phyloP scores from a whole-genome alignment of 2,329 filamentous ascomycete species.

The Penicillium capsulatum region DNA sequence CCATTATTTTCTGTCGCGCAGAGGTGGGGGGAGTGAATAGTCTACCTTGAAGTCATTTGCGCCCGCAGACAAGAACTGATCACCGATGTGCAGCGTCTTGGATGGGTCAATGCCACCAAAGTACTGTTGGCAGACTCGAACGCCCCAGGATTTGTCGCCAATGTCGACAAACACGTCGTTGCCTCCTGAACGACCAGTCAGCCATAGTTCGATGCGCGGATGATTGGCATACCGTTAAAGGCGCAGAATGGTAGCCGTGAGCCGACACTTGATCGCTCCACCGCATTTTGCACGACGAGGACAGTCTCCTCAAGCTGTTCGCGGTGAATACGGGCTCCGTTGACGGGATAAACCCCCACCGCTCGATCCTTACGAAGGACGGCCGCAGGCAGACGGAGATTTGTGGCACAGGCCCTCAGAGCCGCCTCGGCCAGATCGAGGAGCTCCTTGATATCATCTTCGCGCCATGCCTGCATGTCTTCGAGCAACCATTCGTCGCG shows the following conservation, averaged over 20 bases:
- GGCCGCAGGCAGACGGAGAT: conserved; percentile 71
- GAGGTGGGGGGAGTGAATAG: neutral
- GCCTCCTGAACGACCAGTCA: conserved; percentile 52
- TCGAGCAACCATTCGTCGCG: conserved; percentile 57
- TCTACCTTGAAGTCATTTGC: conserved; percentile 90
- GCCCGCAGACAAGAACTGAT: conserved; percentile 92
- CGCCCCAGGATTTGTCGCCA: conserved; percentile 95
- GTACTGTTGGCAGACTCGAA: conserved; percentile 85
- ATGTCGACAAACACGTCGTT: conserved; percentile 99
- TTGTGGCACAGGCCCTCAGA: conserved; percentile 73
- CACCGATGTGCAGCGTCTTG: conserved; percentile 85
- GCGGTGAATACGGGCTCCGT: conserved; percentile 66
- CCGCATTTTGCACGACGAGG: conserved; percentile 83
- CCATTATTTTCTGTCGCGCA: neutral
- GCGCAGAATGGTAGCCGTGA: conserved; percentile 81
- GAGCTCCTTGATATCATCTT: conserved; percentile 71
- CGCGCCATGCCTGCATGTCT: conserved; percentile 48
- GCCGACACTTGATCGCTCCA: conserved; percentile 73
- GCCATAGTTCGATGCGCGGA: neutral
- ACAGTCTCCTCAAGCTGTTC: conserved; percentile 96
- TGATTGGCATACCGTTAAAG: conserved; percentile 66
- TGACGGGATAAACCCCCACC: conserved; percentile 68
- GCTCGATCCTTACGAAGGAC: conserved; percentile 85
- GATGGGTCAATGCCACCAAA: conserved; percentile 72
- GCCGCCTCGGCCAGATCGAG: conserved; percentile 85